Evolutionary conservation across 139 green algal species (phyloP), one percentile per base, ranked within the genome.

Genomic region (Haematococcus lacustris): DNA sequence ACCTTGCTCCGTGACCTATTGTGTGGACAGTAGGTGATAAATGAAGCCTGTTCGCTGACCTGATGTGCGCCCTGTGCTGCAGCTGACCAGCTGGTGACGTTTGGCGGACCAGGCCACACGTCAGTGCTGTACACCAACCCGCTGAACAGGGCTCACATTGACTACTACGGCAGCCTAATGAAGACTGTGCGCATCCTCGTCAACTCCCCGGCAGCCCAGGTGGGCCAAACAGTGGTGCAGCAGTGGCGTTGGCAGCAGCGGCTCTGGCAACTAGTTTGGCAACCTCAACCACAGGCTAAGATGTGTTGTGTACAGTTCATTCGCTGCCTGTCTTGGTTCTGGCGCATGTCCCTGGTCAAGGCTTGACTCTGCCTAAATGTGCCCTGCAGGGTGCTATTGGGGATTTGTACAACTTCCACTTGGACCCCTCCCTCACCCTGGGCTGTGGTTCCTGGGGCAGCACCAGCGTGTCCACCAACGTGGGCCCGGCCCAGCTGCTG

Each of bases 391-490:
- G 78, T 59, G 79, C 84, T 38, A 84, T 83, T 64, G 85, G 85
- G 53, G 81, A 91, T 63, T 68, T 90, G 70, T 88, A 87, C 80
- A 91, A 91, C 79, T 91, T 91, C 82, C 80, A 88, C 71, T 81
- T 91, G 67, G 80, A 90, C 62, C 86, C 86, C 47, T 92, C 86
- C 7, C 80, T 91, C 13, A 91, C 86, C 26, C 80, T 91, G 61
- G 86, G 86, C 68, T 91, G 86, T 71, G 86, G 86, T 68, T 80
- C 77, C 9, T 91, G 82, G 81, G 86, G 86, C 60, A 76, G 66
- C 68, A 91, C 85, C 67, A 82, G 64, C 1, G 86, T 91, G 38
- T 89, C 78, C 35, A 83, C 70, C 34, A 90, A 91, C 64, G 86
- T 91, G n/a, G 86, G 86, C 71, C 86, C 86, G 2, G 51, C 74